Evolutionary conservation across 2,329 filamentous ascomycete genomes (phyloP).

Genomic region (Aureobasidium musti): DNA sequence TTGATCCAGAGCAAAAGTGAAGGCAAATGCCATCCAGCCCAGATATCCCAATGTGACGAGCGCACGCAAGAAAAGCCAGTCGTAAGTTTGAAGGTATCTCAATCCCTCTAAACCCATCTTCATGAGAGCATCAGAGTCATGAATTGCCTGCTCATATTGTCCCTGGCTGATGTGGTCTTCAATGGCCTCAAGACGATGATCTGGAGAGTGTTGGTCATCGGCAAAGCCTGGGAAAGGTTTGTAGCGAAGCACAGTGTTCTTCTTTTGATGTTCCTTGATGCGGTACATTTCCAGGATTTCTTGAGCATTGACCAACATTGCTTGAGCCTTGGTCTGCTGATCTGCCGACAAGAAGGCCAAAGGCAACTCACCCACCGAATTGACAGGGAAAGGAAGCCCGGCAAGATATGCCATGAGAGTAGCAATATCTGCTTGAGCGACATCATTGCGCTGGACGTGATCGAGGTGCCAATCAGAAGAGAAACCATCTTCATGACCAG

Average conservation of each 20-base stretch:
- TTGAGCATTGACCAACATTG: slow-evolving; percentile 78
- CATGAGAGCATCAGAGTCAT: slow-evolving; percentile 74
- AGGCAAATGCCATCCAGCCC: slow-evolving; percentile 91
- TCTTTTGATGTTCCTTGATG: slow-evolving; percentile 88
- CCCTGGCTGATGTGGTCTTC: slow-evolving; percentile 65
- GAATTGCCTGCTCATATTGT: slow-evolving; percentile 74
- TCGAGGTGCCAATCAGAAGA: slow-evolving; percentile 87
- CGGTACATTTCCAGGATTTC: slow-evolving; percentile 94
- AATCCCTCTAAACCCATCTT: slow-evolving; percentile 76
- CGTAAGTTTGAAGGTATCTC: slow-evolving; percentile 94
- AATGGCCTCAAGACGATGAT: slow-evolving; percentile 69
- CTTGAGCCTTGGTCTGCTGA: slow-evolving; percentile 76
- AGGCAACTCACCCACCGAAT: slow-evolving; percentile 92
- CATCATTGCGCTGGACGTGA: slow-evolving; percentile 81
- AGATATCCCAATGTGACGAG: slow-evolving; percentile 88
- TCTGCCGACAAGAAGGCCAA: slow-evolving; percentile 75
- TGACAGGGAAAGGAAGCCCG: slow-evolving; percentile 87
- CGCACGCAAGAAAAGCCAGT: slow-evolving; percentile 92
- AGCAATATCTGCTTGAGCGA: slow-evolving; percentile 90
- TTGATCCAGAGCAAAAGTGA: slow-evolving; percentile 83
- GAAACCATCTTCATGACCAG: slow-evolving; percentile 83
- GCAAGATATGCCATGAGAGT: slow-evolving; percentile 92
- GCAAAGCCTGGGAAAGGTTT: slow-evolving; percentile 72
- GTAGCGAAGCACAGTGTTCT: slow-evolving; percentile 72
- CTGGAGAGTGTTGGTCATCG: slow-evolving; percentile 61